phyloP scores from a whole-genome alignment of 2,329 filamentous ascomycete genomes.

The Didymella arachidicola region DNA sequence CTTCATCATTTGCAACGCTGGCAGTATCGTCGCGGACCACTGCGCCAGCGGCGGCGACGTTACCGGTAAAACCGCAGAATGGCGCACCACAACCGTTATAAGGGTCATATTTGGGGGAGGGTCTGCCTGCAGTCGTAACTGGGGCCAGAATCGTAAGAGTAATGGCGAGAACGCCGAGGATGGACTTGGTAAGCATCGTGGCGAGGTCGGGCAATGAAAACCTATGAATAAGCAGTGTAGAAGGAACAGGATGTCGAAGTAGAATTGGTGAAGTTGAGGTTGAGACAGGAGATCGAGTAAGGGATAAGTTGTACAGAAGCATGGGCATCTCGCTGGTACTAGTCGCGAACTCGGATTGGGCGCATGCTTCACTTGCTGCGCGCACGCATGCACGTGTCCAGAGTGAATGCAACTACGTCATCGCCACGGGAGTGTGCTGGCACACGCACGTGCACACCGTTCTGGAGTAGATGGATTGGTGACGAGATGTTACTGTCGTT shows the following conservation, averaged over 20 bases:
- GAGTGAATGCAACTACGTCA: not conserved
- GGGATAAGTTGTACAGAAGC: not conserved
- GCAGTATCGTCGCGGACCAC: not conserved
- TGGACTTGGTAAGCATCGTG: not conserved
- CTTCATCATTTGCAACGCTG: not conserved
- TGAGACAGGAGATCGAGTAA: not conserved
- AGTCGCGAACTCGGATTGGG: not conserved
- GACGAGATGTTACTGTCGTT: not conserved
- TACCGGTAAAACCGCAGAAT: conserved; percentile 1
- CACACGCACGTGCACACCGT: not conserved
- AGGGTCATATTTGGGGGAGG: not conserved
- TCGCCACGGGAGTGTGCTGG: not conserved
- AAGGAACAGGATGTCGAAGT: not conserved
- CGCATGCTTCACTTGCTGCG: not conserved
- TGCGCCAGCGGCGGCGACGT: conserved; percentile 1
- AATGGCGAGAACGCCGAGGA: not conserved
- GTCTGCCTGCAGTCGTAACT: not conserved
- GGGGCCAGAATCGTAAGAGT: not conserved
- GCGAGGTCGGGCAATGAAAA: not conserved
- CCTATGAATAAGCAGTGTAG: not conserved
- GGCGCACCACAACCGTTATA: conserved; percentile 7
- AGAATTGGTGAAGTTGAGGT: not conserved
- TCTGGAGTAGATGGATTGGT: not conserved
- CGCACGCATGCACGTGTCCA: not conserved
- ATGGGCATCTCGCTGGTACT: not conserved